Conservation (phyloP, 768 basidiomycete species). For the Clathrus columnatus region DNA sequence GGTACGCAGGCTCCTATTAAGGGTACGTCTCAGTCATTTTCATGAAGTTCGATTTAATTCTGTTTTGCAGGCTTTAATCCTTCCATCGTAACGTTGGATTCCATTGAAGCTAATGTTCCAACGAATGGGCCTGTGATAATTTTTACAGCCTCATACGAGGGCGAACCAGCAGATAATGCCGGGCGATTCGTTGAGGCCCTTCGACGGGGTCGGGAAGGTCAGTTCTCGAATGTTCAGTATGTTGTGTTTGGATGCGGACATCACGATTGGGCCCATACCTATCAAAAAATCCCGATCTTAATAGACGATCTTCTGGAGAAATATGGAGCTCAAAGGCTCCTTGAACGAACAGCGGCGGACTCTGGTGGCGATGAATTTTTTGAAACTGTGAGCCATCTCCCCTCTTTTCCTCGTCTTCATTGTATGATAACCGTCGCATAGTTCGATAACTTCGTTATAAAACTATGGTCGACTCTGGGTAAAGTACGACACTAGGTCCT, state of each 20-base stretch:
- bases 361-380: slow-evolving; percentile 35
- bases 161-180: slow-evolving; percentile 43
- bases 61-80: slow-evolving; percentile 30
- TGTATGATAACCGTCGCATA: background rate
- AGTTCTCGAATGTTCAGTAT: slow-evolving; percentile 27
- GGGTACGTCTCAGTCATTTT: slow-evolving; percentile 21
- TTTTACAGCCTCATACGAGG: slow-evolving; percentile 42
- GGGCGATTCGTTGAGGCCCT: slow-evolving; percentile 37
- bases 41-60: background rate
- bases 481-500: slow-evolving; percentile 21
- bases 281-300: slow-evolving; percentile 36
- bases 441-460: slow-evolving; percentile 35
- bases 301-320: slow-evolving; percentile 29
- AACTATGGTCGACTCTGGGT: slow-evolving; percentile 29
- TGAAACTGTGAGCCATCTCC: slow-evolving; percentile 15
- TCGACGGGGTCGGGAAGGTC: slow-evolving; percentile 17
- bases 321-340: slow-evolving; percentile 29
- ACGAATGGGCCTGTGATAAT: slow-evolving; percentile 37
- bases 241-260: slow-evolving; percentile 45
- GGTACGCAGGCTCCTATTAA: slow-evolving; percentile 29
- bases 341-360: slow-evolving; percentile 33
- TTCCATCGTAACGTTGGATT: slow-evolving; percentile 32
- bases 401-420: background rate
- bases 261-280: slow-evolving; percentile 40
- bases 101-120: slow-evolving; percentile 27